Evolutionary conservation across 129 eudicot species (phyloP), one percentile per base, ranked within the genome.

Genomic region (Kitagawia praeruptora): DNA sequence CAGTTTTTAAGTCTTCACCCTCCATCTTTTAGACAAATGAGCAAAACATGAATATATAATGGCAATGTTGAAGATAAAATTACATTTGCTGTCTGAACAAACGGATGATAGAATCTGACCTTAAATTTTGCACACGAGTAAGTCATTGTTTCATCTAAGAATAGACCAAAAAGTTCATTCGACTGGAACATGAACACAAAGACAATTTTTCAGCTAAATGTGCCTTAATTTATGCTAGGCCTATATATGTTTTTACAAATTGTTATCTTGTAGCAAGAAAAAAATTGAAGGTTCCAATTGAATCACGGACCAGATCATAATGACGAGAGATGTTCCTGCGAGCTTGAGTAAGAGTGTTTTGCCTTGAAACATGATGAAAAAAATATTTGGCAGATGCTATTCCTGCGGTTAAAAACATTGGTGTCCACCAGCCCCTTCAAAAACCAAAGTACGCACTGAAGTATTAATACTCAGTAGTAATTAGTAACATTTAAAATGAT

Each of bases 341-440:
- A 80, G 98, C 98, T 87, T 96, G 99, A 45, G 97, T 92, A 44
- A 96, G 81, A 48, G 99, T 83, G 74, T 92, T 96, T 82, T 80
- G 87, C 76, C 97, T 84, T 0, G 95, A 85, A 66, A 89, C 85
- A 84, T 96, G 98, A 34, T 84, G 87, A 69, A 78, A 85, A 78
- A 89, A 92, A 71, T 96, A 89, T 85, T 92, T 96, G 18, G 98
- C 98, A 58, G 99, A 92, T 67, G 98, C 88, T 63, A 96, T 64
- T 70, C 90, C 95, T 2, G 99, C 93, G 56, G 98, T 92, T 78
- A 92, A 79, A 82, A 96, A 83, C 87, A 92, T 80, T 18, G 99
- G 99, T 38, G 92, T 89, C 98, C 96, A 89, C 99, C 98, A 96
- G 64, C 97, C 97, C 86, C 98, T 96, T 76, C 9, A 71, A n/a